Base-by-base conservation (phyloP, 768 basidiomycete species). In the Macrolepiota fuliginosa region DNA sequence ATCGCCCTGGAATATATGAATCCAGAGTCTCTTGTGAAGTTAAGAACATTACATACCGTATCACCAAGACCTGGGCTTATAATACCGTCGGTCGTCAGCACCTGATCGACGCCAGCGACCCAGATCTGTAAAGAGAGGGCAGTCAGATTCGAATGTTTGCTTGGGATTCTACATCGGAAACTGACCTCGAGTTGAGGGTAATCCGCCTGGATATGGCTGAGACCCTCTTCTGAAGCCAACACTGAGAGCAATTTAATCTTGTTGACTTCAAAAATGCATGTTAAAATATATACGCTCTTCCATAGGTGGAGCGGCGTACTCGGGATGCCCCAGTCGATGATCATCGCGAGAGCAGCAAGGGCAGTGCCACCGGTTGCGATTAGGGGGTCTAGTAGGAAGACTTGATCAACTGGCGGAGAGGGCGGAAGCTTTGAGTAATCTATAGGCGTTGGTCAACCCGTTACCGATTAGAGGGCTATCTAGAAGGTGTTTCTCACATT, bases 361-460 rank as follows among this genome's bases (percentile, higher is more conserved):
- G 92, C 94, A 3, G 96, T 98, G 11, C 94, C 92, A 55, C 95
- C 96, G 2, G 96, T 98, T 0, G 96, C 96, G 67, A 98, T 88
- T 35, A 98, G 76, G 17, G 96, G 96, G 67, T 98, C 96, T 32
- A 98, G 80, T 24, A 98, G 77, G 75, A 87, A 93, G n/a, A 94
- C 87, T 42, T 83, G 74, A 69, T 98, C 96, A 13, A 96, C 84
- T 0, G 89, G 86, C 3, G 89, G 86, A 9, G 77, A 76, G 39
- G 85, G 76, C 12, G 94, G 95, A 37, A 96, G 81, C 76, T 96
- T 96, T 55, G 93, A 95, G 74, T 94, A 93, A 72, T 96, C 94
- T 96, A 59, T 1, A 36, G 7, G 2, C 49, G 35, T 10, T 51
- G 45, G 42, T 51, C 52, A 36, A 7, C 7, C 3, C 29, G 29